phyloP scores from a whole-genome alignment of 2,329 filamentous ascomycete genomes.

The Calonectria henricotiae region DNA sequence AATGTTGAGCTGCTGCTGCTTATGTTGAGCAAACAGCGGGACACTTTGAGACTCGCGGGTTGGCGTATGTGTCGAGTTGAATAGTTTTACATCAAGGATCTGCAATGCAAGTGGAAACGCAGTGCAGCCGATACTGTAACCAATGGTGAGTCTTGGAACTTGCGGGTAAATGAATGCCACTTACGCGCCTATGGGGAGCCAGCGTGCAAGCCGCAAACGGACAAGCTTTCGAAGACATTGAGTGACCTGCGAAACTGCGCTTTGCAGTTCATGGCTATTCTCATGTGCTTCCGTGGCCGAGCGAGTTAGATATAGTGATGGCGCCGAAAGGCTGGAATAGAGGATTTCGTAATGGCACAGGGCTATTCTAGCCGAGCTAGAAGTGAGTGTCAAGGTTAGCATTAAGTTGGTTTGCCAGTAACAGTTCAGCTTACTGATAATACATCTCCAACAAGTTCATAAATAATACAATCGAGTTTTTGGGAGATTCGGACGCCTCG shows the following conservation, averaged over 20 bases:
- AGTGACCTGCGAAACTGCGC: slow-evolving; percentile 45
- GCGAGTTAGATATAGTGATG: slow-evolving; percentile 24
- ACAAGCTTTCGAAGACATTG: slow-evolving; percentile 47
- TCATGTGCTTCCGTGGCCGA: slow-evolving; percentile 31
- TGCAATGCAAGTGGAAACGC: slow-evolving; percentile 46
- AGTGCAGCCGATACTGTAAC: slow-evolving; percentile 45
- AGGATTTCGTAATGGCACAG: slow-evolving; percentile 50
- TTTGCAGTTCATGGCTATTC: slow-evolving; percentile 47
- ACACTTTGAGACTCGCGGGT: slow-evolving; percentile 15
- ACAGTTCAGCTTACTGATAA: slow-evolving; percentile 42
- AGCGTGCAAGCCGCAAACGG: slow-evolving; percentile 38
- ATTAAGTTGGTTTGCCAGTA: rapidly evolving
- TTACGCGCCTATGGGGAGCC: slow-evolving; percentile 51
- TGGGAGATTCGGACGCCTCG: slow-evolving; percentile 24
- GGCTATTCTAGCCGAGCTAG: slow-evolving; percentile 44
- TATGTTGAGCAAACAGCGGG: slow-evolving; percentile 37
- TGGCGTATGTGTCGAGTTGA: slow-evolving; percentile 31
- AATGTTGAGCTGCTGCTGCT: slow-evolving; percentile 48
- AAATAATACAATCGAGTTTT: slow-evolving; percentile 44
- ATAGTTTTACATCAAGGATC: slow-evolving; percentile 48
- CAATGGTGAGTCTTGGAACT: slow-evolving; percentile 2
- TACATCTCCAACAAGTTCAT: slow-evolving; percentile 51
- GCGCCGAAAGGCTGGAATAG: slow-evolving; percentile 37
- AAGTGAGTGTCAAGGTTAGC: neutral
- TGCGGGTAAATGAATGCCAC: rapidly evolving